Conservation (phyloP, 768 basidiomycete genomes). For the Tricholoma furcatifolium region DNA sequence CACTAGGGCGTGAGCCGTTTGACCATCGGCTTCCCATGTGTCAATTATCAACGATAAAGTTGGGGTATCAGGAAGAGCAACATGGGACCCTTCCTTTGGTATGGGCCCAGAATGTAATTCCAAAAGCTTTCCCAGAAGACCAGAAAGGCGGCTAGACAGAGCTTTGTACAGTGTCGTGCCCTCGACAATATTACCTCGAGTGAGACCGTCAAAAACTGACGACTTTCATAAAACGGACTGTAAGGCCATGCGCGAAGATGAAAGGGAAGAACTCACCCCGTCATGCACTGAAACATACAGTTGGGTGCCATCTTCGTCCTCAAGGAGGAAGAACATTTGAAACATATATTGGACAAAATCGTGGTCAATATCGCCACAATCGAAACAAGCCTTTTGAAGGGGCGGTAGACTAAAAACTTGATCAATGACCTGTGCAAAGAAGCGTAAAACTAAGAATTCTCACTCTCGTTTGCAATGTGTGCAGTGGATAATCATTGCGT, state of each 20-base stretch:
- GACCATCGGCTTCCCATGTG: constrained; percentile 27
- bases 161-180: constrained; percentile 34
- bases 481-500: constrained; percentile 51
- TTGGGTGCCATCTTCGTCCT: constrained; percentile 44
- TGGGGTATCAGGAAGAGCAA: constrained; percentile 8
- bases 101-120: constrained; percentile 32
- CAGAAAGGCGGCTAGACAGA: constrained; percentile 41
- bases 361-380: constrained; percentile 53
- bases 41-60: constrained; percentile 17
- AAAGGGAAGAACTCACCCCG: constrained; percentile 28
- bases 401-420: constrained; percentile 39
- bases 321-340: constrained; percentile 46
- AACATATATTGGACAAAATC: constrained; percentile 49
- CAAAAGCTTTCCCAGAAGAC: constrained; percentile 46
- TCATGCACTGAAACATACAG: constrained; percentile 50
- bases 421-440: not conserved
- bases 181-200: constrained; percentile 40
- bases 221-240: constrained; percentile 30
- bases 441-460: constrained; percentile 12
- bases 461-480: constrained; percentile 52
- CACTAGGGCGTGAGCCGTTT: constrained; percentile 24
- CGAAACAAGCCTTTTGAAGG: constrained; percentile 42
- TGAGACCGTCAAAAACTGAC: constrained; percentile 41
- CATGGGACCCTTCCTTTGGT: constrained; percentile 2
- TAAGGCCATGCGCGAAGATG: not conserved